These are phyloP conservation scores for Phylloporus sp. DNA, from an alignment of 768 basidiomycete genomes.

Conservation along the genomic window DNA sequence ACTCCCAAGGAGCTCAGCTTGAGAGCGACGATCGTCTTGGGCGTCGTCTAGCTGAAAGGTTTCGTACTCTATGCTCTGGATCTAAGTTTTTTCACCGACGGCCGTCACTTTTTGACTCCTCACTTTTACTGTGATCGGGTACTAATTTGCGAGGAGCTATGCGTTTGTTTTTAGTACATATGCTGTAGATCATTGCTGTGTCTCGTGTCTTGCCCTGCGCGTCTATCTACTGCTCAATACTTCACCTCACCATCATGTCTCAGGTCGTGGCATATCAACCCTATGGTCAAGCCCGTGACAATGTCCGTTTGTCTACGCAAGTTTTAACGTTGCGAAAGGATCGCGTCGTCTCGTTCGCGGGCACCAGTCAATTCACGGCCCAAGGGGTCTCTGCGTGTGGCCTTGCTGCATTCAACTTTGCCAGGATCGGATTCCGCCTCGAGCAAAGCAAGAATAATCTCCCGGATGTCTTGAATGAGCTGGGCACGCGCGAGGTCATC, in stretches of 20 bases:
- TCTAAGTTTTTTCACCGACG: too few relatives aligned
- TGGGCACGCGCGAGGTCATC: constrained; percentile 21
- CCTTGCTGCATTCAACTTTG: constrained; percentile 62
- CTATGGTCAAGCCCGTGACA: background rate
- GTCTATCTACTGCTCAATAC: too few relatives aligned
- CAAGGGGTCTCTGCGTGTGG: constrained; percentile 52
- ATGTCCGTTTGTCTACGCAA: constrained; percentile 5
- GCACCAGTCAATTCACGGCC: constrained; percentile 55
- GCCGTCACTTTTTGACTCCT: too few relatives aligned
- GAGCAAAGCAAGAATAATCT: constrained; percentile 7
- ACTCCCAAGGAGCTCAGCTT: constrained; percentile 51
- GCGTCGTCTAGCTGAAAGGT: constrained; percentile 49
- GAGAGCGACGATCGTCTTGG: constrained; percentile 74
- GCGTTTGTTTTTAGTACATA: too few relatives aligned
- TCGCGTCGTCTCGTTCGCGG: constrained; percentile 41
- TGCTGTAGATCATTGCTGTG: too few relatives aligned
- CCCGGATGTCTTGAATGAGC: constrained; percentile 16
- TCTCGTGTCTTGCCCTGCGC: background rate
- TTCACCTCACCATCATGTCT: too few relatives aligned
- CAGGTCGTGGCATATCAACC: background rate
- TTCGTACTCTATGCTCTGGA: constrained; percentile 3
- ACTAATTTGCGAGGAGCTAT: too few relatives aligned
- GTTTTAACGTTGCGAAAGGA: constrained; percentile 28
- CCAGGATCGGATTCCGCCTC: constrained; percentile 42
- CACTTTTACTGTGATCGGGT: too few relatives aligned